Percentiles rank a stretch among this genome's conserved stretches.
Conservation (phyloP, 495 filamentous ascomycete species). For the Aspergillus cristatus region DNA sequence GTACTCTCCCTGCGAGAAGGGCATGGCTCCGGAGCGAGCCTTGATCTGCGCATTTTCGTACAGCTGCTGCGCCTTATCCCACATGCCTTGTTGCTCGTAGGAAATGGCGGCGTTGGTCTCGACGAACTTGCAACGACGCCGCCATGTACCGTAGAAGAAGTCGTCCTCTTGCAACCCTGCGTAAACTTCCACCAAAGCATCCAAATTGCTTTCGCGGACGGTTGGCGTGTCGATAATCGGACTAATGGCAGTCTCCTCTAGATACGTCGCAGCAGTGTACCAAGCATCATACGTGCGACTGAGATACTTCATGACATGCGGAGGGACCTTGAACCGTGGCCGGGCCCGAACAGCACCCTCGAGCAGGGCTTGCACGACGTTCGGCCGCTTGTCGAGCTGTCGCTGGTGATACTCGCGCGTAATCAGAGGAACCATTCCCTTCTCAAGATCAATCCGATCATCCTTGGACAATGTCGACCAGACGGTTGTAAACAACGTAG, state of each 20-base stretch:
- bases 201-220: slow-evolving; percentile 86
- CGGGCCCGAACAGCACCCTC: slow-evolving; percentile 72
- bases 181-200: slow-evolving; percentile 88
- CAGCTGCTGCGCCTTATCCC: slow-evolving; percentile 93
- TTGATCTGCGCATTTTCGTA: slow-evolving; percentile 97
- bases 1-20: slow-evolving; percentile 94
- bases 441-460: slow-evolving; percentile 83
- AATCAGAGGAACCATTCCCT: slow-evolving; percentile 73
- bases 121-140: slow-evolving; percentile 85
- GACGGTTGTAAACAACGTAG: slow-evolving; percentile 79
- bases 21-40: slow-evolving; percentile 81
- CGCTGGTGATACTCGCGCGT: slow-evolving; percentile 93
- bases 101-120: slow-evolving; percentile 95
- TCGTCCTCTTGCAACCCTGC: slow-evolving; percentile 86
- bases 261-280: slow-evolving; percentile 78
- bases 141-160: slow-evolving; percentile 96
- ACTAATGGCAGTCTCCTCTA: slow-evolving; percentile 76
- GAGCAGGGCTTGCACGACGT: slow-evolving; percentile 84
- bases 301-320: slow-evolving; percentile 89
- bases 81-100: slow-evolving; percentile 98
- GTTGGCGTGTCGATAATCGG: slow-evolving; percentile 74
- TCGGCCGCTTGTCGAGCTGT: slow-evolving; percentile 87
- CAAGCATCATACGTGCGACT: slow-evolving; percentile 88
- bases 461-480: slow-evolving; percentile 85
- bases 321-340: slow-evolving; percentile 83